phyloP scores from a whole-genome alignment of 495 filamentous ascomycete species.

The Neurospora sp. region DNA sequence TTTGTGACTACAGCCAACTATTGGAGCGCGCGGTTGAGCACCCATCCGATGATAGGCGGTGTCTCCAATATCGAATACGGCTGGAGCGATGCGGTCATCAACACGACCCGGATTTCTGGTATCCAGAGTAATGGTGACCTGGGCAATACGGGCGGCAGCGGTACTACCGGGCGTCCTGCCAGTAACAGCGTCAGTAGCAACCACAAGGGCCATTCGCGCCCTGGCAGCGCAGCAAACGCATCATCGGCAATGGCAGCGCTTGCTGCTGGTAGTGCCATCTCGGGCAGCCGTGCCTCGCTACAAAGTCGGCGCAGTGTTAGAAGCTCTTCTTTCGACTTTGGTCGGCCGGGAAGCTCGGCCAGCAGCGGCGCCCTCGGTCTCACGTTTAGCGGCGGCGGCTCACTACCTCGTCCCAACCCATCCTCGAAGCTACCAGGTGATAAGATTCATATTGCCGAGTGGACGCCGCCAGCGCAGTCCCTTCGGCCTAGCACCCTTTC shows the following conservation, averaged over 20 bases:
- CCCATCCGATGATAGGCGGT: constrained; percentile 81
- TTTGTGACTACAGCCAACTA: constrained; percentile 95
- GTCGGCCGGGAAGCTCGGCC: constrained; percentile 36
- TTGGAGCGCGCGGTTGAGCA: constrained; percentile 89
- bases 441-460: constrained; percentile 74
- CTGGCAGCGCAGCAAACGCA: constrained; percentile 30
- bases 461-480: constrained; percentile 85
- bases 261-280: background rate
- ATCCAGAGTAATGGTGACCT: constrained; percentile 17
- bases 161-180: constrained; percentile 10
- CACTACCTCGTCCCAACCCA: constrained; percentile 1
- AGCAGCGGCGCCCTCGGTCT: constrained; percentile 54
- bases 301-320: constrained; percentile 33
- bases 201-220: constrained; percentile 26
- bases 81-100: constrained; percentile 86
- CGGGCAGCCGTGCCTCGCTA: constrained; percentile 24
- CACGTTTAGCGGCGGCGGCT: constrained; percentile 30
- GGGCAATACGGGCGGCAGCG: constrained; percentile 36
- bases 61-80: constrained; percentile 97
- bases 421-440: constrained; percentile 66
- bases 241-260: constrained; percentile 6
- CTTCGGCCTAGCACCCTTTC: constrained; percentile 69
- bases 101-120: constrained; percentile 37
- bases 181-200: constrained; percentile 13
- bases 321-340: constrained; percentile 32